Percentiles rank a stretch among this genome's conserved stretches.
Evolutionary conservation across 345 rosid species (phyloP).

Genomic region (Luvunga scandens): DNA sequence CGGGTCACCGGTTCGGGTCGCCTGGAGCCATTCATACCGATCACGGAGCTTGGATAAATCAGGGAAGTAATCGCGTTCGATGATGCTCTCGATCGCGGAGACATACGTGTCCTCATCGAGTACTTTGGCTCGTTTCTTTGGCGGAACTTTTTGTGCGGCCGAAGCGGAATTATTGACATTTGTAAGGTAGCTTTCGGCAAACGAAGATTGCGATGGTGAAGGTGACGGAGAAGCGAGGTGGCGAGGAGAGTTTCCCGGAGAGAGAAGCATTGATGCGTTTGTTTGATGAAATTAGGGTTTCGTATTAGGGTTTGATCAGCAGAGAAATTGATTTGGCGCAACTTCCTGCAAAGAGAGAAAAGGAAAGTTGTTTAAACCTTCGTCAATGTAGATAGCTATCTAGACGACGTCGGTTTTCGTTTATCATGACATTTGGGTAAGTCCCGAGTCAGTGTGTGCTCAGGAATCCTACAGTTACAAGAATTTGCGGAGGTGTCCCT

Average conservation of each 20-base stretch:
- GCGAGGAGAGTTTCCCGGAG: conserved; percentile 83
- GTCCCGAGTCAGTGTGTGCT: not conserved
- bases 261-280: conserved; percentile 49
- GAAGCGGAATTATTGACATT: conserved; percentile 35
- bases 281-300: conserved; percentile 6
- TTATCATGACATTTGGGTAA: not conserved
- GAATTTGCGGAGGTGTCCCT: not conserved
- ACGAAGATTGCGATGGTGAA: conserved; percentile 57
- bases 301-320: conserved; percentile 12
- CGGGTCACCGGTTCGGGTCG: conserved; percentile 77
- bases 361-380: not conserved
- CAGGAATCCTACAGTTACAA: not conserved
- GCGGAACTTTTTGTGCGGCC: conserved; percentile 20
- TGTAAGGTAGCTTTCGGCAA: conserved; percentile 25
- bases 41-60: conserved; percentile 92
- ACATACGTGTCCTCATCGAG: conserved; percentile 88
- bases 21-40: conserved; percentile 94
- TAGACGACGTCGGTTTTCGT: not conserved
- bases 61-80: conserved; percentile 96
- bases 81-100: conserved; percentile 83
- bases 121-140: conserved; percentile 57
- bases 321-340: not conserved
- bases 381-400: no score
- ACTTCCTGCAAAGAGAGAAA: not conserved
- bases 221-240: conserved; percentile 51